A percentile compares a stretch with the other conserved stretches of the same genome.
These are phyloP conservation scores for Primulina huaijiensis DNA, from an alignment of 257 asterid genomes.

Conservation along the genomic window DNA sequence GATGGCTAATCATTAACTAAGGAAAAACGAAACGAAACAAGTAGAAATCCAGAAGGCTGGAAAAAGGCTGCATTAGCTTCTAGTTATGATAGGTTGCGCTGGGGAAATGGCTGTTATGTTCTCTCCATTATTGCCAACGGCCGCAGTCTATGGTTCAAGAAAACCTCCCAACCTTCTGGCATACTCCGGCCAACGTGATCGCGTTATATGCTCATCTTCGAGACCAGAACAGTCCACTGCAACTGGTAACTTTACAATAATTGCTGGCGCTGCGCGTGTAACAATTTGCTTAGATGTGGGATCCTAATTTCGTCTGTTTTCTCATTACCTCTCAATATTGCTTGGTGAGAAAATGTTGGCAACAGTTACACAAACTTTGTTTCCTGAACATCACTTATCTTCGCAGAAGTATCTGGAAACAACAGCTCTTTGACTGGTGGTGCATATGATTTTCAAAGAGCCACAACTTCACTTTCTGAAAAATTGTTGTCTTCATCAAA, in stretches of 20 bases:
- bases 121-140: conserved; percentile 36
- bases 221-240: conserved; percentile 40
- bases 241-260: conserved; percentile 39
- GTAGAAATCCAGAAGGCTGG: not conserved
- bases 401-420: conserved; percentile 38
- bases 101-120: conserved; percentile 27
- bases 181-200: conserved; percentile 23
- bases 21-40: too few relatives aligned
- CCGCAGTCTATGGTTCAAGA: conserved; percentile 37
- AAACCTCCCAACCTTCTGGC: conserved; percentile 29
- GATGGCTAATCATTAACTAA: not conserved
- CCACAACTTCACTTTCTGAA: conserved; percentile 56
- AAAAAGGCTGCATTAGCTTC: not conserved
- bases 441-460: conserved; percentile 56
- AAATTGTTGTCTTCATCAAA: conserved; percentile 56
- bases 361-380: not conserved
- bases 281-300: too few relatives aligned
- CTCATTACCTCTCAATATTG: not conserved
- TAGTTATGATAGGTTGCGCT: conserved; percentile 30
- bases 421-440: conserved; percentile 60
- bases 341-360: not conserved
- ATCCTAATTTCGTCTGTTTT: not conserved
- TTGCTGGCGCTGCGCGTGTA: not conserved
- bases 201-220: conserved; percentile 49
- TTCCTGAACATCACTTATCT: conserved; percentile 5